Evolutionary conservation across 139 green algal species (phyloP), one percentile per base, ranked within the genome.

Genomic region (Tetradesmus lagerheimii): DNA sequence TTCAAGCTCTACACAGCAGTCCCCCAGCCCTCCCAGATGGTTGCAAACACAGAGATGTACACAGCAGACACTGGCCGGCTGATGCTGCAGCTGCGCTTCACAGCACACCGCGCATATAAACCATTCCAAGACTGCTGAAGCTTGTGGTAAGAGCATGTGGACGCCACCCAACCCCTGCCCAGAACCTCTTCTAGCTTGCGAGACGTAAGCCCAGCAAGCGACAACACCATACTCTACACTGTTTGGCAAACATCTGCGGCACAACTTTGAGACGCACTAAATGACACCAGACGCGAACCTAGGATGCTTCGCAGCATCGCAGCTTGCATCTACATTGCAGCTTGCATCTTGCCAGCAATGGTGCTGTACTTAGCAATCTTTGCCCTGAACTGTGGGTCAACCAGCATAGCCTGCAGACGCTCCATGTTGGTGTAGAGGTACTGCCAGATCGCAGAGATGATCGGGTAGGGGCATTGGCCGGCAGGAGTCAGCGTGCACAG

Each of bases 351-450:
- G 57, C 57, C 57, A n/a, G 57, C 57, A 31, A 71, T 71, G 8
- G 57, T 4, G 20, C 31, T 6, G 25, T 71, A 71, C 57, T 71
- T 71, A 9, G 57, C 57, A 71, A 71, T 71, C 57, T 31, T 71
- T 71, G 57, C 57, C 57, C 31, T 62, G 47, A 23, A 62, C 47
- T 62, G 47, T 20, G 50, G 79, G 79, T 85, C 79, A 9, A 85
- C 79, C 1, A 85, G 27, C 79, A 85, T 85, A 29, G 27, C 25
- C 79, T 85, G n/a, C 79, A 85, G 79, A 1, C 43, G 41, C 27
- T 85, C 25, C 79, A 47, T 67, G 79, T 39, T 85, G 79, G 79
- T 47, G 79, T 67, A 85, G 43, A 47, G 25, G 15, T 20, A 67
- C 31, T 34, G 12, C 1, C 34, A 37, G 14, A 67, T 50, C 4